These are phyloP conservation scores for Adiantum capillusveneris DNA, from an alignment of 75 land plant genomes.

Conservation along the genomic window DNA sequence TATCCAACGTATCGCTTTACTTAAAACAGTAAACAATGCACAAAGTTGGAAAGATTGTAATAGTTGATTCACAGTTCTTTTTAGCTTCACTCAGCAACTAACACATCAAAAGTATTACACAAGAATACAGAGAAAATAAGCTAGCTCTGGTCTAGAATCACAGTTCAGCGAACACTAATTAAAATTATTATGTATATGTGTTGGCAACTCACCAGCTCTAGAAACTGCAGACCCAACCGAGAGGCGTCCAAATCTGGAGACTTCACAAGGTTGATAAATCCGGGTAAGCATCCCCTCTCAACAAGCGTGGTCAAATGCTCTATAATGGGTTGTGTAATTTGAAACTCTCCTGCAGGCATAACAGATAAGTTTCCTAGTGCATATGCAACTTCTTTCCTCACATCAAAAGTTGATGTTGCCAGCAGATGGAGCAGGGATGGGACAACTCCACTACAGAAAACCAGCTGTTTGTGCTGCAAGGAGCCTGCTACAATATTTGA, in stretches of 20 bases:
- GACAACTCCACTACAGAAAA: constrained; percentile 50
- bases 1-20: too few species aligned
- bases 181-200: neutral
- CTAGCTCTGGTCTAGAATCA: too few species aligned
- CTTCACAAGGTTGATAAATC: constrained; percentile 70
- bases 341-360: constrained; percentile 36
- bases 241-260: constrained; percentile 88
- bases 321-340: constrained; percentile 40
- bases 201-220: constrained; percentile 66
- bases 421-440: constrained; percentile 56
- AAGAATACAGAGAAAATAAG: too few species aligned
- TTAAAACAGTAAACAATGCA: too few species aligned
- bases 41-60: too few species aligned
- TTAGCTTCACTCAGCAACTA: too few species aligned
- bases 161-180: too few species aligned
- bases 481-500: constrained; percentile 96
- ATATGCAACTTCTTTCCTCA: constrained; percentile 90
- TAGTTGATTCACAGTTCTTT: too few species aligned
- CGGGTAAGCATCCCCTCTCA: constrained; percentile 69
- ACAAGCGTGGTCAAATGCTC: constrained; percentile 69
- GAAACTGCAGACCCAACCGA: constrained; percentile 82
- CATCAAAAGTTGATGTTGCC: constrained; percentile 75
- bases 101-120: too few species aligned
- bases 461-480: constrained; percentile 62
- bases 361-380: constrained; percentile 91